Evolutionary conservation across 352 stramenopile genomes (phyloP), one percentile per base, ranked within the genome.

Genomic region (Thalassiosira livingstoniorum): DNA sequence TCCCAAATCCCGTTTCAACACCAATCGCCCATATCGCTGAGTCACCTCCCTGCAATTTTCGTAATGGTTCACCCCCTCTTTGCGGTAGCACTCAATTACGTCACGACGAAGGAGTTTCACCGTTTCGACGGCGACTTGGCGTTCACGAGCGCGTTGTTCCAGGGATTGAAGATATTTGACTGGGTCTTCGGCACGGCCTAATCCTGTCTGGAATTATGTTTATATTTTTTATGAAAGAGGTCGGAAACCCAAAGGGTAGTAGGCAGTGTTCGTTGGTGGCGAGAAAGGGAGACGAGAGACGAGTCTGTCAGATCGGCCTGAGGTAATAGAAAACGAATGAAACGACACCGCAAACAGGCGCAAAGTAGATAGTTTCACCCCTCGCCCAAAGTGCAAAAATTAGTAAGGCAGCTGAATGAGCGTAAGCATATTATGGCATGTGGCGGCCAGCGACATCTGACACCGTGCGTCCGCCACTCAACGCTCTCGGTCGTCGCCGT

Each of bases 61-160:
- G 64, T 94, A 94, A 74, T 94, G 89, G 77, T 95, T 95, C 21
- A 95, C 90, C 25, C 91, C 91, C 69, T 93, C 87, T 37, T 86
- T 87, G 18, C 91, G 89, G 70, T 94, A 93, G 70, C 91, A 95
- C 63, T 90, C 75, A 67, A 94, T 93, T 13, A 95, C 89, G 65
- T 92, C 81, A 53, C 87, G 75, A 31, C 91, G 85, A 0, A 95
- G 70, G 21, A 95, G 64, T 37, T 82, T 79, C 18, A 95, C 88
- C 1, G 91, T 95, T 72, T 95, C 91, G 66, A 87, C 85, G 0
- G 90, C 91, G 1, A 95, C 88, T 69, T 95, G 91, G 54, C 90
- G 89, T 82, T 95, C 91, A 53, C 91, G 81, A 31, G 89, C 88
- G 15, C 91, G 85, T 86, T 95, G 89, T 82, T 95, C 91, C 11